phyloP scores from a whole-genome alignment of 164 flowering plant genomes.

The Buxus sempervirens region DNA sequence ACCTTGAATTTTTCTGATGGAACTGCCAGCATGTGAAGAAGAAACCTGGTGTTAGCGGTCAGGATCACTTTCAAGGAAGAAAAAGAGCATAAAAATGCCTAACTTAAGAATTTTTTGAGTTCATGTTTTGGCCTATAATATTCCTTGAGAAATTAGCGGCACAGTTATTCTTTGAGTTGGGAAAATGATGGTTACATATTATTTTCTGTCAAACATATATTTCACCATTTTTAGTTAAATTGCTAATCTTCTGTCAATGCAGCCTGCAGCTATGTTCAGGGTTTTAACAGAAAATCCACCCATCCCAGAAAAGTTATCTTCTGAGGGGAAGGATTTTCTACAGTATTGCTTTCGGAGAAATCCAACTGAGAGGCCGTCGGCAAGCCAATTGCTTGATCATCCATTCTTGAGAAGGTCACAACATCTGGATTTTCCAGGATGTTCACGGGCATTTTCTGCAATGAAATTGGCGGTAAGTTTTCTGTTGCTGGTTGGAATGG shows the following conservation, averaged over 20 bases:
- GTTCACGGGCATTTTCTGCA: constrained; percentile 18
- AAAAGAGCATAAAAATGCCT: too few relatives aligned
- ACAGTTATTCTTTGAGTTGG: too few relatives aligned
- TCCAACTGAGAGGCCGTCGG: constrained; percentile 35
- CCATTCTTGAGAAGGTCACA: constrained; percentile 27
- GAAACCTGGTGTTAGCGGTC: too few relatives aligned
- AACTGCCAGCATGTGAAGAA: too few relatives aligned
- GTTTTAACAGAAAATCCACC: constrained; percentile 27
- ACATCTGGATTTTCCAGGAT: constrained; percentile 5
- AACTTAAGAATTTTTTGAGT: too few relatives aligned
- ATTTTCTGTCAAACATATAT: background rate
- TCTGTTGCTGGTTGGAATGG: background rate
- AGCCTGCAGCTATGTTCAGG: constrained; percentile 33
- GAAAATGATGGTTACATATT: too few relatives aligned
- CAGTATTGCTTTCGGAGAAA: constrained; percentile 32
- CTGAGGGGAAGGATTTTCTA: constrained; percentile 38
- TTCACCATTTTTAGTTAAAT: background rate
- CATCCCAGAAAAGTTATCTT: constrained; percentile 28
- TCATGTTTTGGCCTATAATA: too few relatives aligned
- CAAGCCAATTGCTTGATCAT: constrained; percentile 28
- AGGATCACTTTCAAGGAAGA: too few relatives aligned
- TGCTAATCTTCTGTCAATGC: background rate
- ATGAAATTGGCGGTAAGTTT: constrained; percentile 23
- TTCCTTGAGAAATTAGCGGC: too few relatives aligned
- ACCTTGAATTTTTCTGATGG: too few relatives aligned